Percentiles rank a stretch among this genome's conserved stretches.
These are phyloP conservation scores for Entomortierella lignicola DNA, from an alignment of 192 early-diverging fungal genomes.

Conservation along the genomic window DNA sequence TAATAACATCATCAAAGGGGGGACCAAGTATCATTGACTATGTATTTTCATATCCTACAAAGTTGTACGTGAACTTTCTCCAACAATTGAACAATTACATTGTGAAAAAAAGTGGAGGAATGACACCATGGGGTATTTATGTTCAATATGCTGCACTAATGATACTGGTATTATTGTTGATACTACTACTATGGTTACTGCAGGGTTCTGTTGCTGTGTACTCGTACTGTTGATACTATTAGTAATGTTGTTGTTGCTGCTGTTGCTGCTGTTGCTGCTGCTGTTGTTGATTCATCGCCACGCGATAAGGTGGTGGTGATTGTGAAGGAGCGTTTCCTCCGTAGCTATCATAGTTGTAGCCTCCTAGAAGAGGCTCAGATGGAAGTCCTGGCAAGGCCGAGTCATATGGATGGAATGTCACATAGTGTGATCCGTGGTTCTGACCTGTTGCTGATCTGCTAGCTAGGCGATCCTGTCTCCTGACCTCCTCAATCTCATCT, in stretches of 20 bases:
- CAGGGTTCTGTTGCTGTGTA: too few species aligned
- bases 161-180: background rate
- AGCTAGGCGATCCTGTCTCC: constrained; percentile 33
- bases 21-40: too few species aligned
- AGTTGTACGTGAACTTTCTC: too few species aligned
- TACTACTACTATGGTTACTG: constrained; percentile 2
- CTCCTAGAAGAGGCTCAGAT: constrained; percentile 34
- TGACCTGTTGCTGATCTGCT: constrained; percentile 27
- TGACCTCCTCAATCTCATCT: constrained; percentile 66
- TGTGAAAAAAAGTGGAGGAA: too few species aligned
- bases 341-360: constrained; percentile 16
- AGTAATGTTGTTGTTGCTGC: background rate
- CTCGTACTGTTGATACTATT: too few species aligned
- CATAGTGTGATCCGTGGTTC: constrained; percentile 34
- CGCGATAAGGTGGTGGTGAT: constrained; percentile 9
- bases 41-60: too few species aligned
- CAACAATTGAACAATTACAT: too few species aligned
- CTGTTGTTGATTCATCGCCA: background rate
- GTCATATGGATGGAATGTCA: constrained; percentile 50
- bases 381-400: constrained; percentile 24
- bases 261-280: constrained; percentile 14
- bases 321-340: background rate
- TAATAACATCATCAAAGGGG: too few species aligned
- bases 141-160: too few species aligned
- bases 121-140: too few species aligned